These are phyloP conservation scores for Solanum hybrid DNA, from an alignment of 305 asterid species.

Conservation along the genomic window DNA sequence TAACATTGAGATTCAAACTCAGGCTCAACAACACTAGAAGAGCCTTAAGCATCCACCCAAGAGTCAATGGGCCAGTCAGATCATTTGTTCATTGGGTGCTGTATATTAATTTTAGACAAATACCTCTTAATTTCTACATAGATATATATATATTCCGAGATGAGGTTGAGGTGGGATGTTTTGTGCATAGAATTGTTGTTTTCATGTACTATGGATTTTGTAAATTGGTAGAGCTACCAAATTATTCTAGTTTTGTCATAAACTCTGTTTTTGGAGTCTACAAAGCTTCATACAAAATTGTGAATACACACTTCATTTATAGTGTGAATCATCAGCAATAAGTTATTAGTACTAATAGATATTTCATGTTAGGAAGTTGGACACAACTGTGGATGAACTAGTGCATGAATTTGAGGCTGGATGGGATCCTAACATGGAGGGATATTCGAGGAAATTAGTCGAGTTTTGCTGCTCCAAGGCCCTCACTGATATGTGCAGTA, in stretches of 20 bases:
- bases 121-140: no score
- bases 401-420: conserved; percentile 48
- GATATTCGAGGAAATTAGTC: conserved; percentile 51
- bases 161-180: neutral
- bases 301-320: neutral
- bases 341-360: neutral
- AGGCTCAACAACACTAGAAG: neutral
- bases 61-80: neutral
- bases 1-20: neutral
- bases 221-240: neutral
- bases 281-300: neutral
- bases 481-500: conserved; percentile 32
- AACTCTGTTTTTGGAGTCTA: neutral
- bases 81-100: neutral
- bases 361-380: conserved; percentile 37
- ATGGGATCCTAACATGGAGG: conserved; percentile 38
- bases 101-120: no score
- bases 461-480: conserved; percentile 64
- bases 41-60: neutral
- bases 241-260: neutral
- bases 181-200: neutral
- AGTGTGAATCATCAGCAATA: neutral
- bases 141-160: neutral
- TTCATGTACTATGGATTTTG: neutral
- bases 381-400: conserved; percentile 31